A percentile compares a stretch with the other conserved stretches of the same genome.
phyloP scores from a whole-genome alignment of 495 filamentous ascomycete genomes.

The Elasticomyces elasticus region DNA sequence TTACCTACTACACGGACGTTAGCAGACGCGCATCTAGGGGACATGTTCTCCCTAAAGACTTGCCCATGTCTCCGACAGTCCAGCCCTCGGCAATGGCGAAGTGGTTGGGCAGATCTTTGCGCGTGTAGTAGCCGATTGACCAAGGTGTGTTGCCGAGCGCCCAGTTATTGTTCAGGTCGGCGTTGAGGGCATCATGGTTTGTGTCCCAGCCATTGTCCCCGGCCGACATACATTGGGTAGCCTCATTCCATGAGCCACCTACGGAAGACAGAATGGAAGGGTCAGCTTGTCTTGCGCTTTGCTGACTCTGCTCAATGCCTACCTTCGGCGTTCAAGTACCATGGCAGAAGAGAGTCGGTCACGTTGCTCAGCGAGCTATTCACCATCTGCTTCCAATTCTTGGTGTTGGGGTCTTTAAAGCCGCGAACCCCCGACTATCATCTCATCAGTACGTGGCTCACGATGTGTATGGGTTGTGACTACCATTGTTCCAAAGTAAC shows the following conservation, averaged over 20 bases:
- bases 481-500: constrained; percentile 32
- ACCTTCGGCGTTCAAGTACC: constrained; percentile 45
- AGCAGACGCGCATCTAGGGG: no score
- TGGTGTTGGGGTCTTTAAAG: constrained; percentile 48
- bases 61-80: constrained; percentile 47
- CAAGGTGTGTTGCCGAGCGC: constrained; percentile 44
- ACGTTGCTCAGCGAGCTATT: constrained; percentile 17
- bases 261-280: no score
- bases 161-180: constrained; percentile 44
- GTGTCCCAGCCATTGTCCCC: constrained; percentile 42
- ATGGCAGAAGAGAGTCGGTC: constrained; percentile 40
- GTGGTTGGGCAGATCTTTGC: constrained; percentile 43
- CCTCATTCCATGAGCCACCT: constrained; percentile 35
- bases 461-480: neutral
- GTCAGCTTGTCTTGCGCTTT: no score
- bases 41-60: no score
- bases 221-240: constrained; percentile 47
- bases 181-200: constrained; percentile 43
- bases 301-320: no score
- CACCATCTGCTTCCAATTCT: constrained; percentile 44
- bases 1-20: no score
- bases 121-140: constrained; percentile 43
- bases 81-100: constrained; percentile 46
- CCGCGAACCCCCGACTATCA: constrained; percentile 41
- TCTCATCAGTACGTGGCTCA: neutral